These are phyloP conservation scores for Priceomyces carsonii DNA, from an alignment of 805 yeast genomes.

Conservation along the genomic window DNA sequence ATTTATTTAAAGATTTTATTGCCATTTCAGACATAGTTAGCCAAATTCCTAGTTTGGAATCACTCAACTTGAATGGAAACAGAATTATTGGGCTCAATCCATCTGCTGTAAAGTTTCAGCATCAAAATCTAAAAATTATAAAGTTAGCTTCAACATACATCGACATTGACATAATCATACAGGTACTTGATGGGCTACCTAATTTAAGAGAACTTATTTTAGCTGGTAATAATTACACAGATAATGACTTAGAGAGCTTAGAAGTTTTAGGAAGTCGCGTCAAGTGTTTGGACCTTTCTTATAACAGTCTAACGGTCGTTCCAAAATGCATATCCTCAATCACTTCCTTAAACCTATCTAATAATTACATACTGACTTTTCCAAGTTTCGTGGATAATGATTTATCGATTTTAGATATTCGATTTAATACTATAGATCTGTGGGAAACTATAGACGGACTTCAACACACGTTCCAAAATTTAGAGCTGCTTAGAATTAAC, in stretches of 20 bases:
- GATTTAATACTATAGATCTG: constrained; percentile 45
- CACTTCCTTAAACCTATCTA: constrained; percentile 30
- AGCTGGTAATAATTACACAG: constrained; percentile 33
- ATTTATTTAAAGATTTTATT: constrained; percentile 48
- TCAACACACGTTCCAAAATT: constrained; percentile 33
- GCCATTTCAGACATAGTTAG: constrained; percentile 38
- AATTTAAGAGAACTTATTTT: constrained; percentile 30
- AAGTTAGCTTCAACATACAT: constrained; percentile 30
- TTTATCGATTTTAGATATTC: constrained; percentile 44
- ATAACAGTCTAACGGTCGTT: constrained; percentile 33
- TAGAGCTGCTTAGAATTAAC: constrained; percentile 49
- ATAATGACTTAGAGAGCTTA: constrained; percentile 14
- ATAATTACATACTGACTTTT: constrained; percentile 30
- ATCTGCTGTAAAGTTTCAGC: too few relatives aligned
- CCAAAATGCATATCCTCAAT: constrained; percentile 1
- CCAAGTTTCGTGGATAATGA: not conserved
- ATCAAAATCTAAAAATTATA: constrained; percentile 15
- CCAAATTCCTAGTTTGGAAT: constrained; percentile 35
- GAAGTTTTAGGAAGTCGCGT: constrained; percentile 8
- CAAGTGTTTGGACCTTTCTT: constrained; percentile 33
- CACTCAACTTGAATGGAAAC: constrained; percentile 58
- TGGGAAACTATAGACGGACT: constrained; percentile 51
- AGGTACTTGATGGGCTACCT: constrained; percentile 34
- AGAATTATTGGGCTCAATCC: constrained; percentile 13
- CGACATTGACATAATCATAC: constrained; percentile 12